Evolutionary conservation across 495 filamentous ascomycete genomes (phyloP).

Genomic region (Bombardia bombarda): DNA sequence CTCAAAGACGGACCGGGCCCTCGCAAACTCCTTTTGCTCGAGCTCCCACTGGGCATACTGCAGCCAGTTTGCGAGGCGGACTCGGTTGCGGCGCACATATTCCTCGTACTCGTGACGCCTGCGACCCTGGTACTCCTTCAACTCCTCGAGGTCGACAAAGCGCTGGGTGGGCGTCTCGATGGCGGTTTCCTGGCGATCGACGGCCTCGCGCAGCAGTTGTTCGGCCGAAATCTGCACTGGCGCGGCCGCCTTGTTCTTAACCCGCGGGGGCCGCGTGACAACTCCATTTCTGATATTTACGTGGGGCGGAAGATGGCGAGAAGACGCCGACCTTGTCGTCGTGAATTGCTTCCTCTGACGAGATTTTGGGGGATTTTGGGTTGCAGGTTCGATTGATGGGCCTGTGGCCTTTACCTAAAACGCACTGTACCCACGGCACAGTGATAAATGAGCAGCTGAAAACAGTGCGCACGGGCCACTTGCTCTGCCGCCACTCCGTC

Average conservation of each 20-base stretch:
- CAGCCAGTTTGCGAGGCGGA: slow-evolving; percentile 99
- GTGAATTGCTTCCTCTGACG: neutral
- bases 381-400: too few relatives aligned
- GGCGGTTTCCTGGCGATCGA: slow-evolving; percentile 88
- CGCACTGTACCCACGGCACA: too few relatives aligned
- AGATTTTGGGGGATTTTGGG: neutral
- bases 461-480: too few relatives aligned
- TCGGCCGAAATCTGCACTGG: slow-evolving; percentile 89
- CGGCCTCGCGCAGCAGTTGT: slow-evolving; percentile 94
- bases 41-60: slow-evolving; percentile 96
- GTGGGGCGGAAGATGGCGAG: neutral
- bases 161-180: slow-evolving; percentile 88
- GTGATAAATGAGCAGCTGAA: too few relatives aligned
- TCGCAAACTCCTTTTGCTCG: slow-evolving; percentile 96
- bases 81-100: slow-evolving; percentile 89
- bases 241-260: slow-evolving; percentile 94
- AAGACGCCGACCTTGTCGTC: neutral
- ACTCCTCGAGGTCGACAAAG: slow-evolving; percentile 93
- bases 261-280: slow-evolving; percentile 88
- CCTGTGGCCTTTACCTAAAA: too few relatives aligned
- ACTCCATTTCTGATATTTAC: slow-evolving; percentile 63
- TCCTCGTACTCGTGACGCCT: slow-evolving; percentile 97
- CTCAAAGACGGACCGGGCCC: slow-evolving; percentile 94
- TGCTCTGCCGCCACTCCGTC: too few relatives aligned
- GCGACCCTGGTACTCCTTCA: slow-evolving; percentile 93